A percentile compares a stretch with the other conserved stretches of the same genome.
Evolutionary conservation across 257 asterid species (phyloP).

Genomic region (Anisodus acutangulus): DNA sequence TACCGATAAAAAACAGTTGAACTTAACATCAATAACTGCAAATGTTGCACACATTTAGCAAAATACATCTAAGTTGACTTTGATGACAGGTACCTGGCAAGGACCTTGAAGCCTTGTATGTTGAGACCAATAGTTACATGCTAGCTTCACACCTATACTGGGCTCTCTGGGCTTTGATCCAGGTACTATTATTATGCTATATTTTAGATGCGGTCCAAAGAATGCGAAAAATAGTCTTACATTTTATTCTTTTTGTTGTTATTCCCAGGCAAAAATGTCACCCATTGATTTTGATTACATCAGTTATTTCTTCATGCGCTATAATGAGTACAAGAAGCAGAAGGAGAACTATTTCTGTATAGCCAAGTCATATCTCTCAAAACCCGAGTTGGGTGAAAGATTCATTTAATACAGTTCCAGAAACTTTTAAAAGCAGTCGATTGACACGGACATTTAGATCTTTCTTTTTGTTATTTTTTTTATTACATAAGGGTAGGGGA

Average conservation of each 20-base stretch:
- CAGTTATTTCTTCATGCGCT: constrained; percentile 76
- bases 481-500: too few relatives aligned
- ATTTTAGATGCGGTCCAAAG: constrained; percentile 7
- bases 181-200: constrained; percentile 53
- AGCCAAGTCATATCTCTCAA: constrained; percentile 46
- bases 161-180: constrained; percentile 97
- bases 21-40: background rate
- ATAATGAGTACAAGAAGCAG: constrained; percentile 72
- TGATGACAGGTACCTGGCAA: constrained; percentile 61
- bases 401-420: constrained; percentile 6
- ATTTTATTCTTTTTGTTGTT: constrained; percentile 18
- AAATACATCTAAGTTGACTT: background rate
- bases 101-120: constrained; percentile 70
- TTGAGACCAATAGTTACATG: constrained; percentile 77
- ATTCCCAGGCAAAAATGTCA: constrained; percentile 85
- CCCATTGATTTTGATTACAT: constrained; percentile 88
- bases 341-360: constrained; percentile 51
- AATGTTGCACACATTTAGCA: background rate
- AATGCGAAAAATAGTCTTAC: background rate
- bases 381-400: background rate
- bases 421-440: background rate
- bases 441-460: background rate
- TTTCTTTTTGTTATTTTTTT: too few relatives aligned
- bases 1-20: background rate
- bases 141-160: constrained; percentile 87